Base-by-base conservation (phyloP, 2,329 filamentous ascomycete species). In the Paecilomyces formosus region DNA sequence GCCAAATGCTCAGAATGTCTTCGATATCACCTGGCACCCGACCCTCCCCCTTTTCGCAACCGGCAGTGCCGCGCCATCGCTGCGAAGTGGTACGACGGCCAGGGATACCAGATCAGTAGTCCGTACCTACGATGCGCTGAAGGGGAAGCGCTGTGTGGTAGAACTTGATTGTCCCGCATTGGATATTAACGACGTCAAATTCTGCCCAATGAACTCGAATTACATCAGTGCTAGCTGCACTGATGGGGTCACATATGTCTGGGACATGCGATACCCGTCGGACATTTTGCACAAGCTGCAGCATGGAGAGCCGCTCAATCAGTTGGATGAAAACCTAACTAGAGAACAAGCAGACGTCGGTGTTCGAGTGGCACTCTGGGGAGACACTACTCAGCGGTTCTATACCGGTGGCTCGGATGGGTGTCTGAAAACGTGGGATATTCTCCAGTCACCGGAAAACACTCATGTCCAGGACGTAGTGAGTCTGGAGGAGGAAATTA, bases 381-480 rank as follows among this genome's bases (percentile, higher is more conserved):
- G 81, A 6, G 70, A 78, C 3, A 77, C 76, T 4, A 72, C 77
- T 18, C 76, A 77, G 6, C 74, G 82, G 1, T 74, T 87, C 8
- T 85, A 82, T 66, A 84, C 81, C 24, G 85, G 84, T 15, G 82
- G 81, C 5, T 85, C 84, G 3, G 85, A 87, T 65, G 85, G 85
- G 2, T 71, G 81, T 0, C 71, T 87, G 45, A 85, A 85, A 60
- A 73, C 75, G 2, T 87, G 85, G 85, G 79, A 87, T 65, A 79
- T 85, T 2, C 78, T 80, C 52, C 75, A 76, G 9, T 75, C 81
- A 1, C 68, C 76, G 0, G 75, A 81, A 52, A 78, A 85, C 67
- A 77, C 76, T 0, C 76, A 80, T 33, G 69, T 85, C 22, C 72
- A 77, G n/a, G 78, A 86, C 59, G 68, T 82, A 1, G 74, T 76